Conservation (phyloP, 2,329 filamentous ascomycete species). For the Pestalotiopsis sp. region DNA sequence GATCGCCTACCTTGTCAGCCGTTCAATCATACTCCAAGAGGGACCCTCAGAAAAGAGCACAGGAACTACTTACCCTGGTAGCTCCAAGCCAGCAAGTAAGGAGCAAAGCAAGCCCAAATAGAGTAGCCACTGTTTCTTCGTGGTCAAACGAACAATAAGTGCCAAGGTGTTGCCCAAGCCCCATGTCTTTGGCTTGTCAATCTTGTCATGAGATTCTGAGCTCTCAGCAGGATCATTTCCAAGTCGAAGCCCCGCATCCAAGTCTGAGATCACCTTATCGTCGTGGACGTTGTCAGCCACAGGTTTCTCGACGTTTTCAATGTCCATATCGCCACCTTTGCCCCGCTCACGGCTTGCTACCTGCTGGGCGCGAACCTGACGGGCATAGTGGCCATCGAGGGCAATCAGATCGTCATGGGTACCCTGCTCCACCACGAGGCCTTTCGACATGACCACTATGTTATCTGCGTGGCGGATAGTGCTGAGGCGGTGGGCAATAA, state of each 20-base stretch:
- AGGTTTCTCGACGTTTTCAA: background rate
- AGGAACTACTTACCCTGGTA: conserved; percentile 14
- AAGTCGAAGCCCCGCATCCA: too few relatives aligned
- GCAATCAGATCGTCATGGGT: conserved; percentile 72
- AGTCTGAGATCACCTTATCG: background rate
- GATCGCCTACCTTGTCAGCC: conserved; percentile 10
- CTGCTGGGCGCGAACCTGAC: conserved; percentile 57
- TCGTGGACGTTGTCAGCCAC: background rate
- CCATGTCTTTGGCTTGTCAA: conserved; percentile 27
- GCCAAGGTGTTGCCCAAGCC: conserved; percentile 12
- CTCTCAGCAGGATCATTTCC: too few relatives aligned
- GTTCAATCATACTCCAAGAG: background rate
- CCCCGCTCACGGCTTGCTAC: background rate
- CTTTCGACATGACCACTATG: conserved; percentile 90
- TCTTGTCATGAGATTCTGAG: background rate
- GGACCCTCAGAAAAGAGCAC: background rate
- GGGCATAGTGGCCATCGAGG: conserved; percentile 69
- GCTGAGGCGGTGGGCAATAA: conserved; percentile 83
- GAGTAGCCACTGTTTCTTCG: conserved; percentile 31
- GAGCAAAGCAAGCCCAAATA: conserved; percentile 15
- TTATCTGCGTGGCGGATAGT: conserved; percentile 91
- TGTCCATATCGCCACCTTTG: background rate
- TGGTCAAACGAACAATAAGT: conserved; percentile 19
- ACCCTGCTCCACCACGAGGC: conserved; percentile 79
- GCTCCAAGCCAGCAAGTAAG: conserved; percentile 14